These are phyloP conservation scores for Xylaria polymorpha DNA, from an alignment of 2,329 filamentous ascomycete genomes.

Conservation along the genomic window DNA sequence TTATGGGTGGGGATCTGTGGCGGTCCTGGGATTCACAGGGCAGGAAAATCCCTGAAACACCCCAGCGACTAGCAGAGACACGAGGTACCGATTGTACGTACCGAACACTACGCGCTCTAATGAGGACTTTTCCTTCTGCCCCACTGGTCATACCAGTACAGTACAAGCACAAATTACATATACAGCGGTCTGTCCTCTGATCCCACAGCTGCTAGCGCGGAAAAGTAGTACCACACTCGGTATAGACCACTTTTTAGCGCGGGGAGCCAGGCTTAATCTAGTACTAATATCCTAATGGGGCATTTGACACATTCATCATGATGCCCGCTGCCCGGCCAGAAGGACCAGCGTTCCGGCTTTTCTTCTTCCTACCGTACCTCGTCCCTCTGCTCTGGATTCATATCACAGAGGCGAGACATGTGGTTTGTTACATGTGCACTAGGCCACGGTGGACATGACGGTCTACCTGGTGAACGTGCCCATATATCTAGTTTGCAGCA, in stretches of 20 bases:
- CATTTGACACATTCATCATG: conserved; percentile 42
- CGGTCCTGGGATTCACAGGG: conserved; percentile 45
- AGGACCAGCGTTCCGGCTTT: conserved; percentile 45
- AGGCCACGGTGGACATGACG: not conserved
- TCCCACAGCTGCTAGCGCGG: conserved; percentile 41
- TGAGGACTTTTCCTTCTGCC: conserved; percentile 15
- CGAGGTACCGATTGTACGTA: conserved; percentile 5
- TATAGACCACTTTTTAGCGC: conserved; percentile 38
- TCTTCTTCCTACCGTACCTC: conserved; percentile 24
- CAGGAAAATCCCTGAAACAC: conserved; percentile 46
- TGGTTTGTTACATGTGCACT: conserved; percentile 12
- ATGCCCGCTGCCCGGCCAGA: conserved; percentile 45
- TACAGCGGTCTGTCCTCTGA: conserved; percentile 40
- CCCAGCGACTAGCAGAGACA: conserved; percentile 28
- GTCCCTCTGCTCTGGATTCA: conserved; percentile 10
- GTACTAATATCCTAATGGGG: conserved; percentile 46
- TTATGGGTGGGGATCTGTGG: conserved; percentile 41
- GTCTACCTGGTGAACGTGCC: conserved; percentile 9
- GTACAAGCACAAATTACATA: conserved; percentile 31
- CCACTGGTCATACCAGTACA: conserved; percentile 34
- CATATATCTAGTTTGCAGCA: conserved; percentile 18
- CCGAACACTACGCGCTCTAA: conserved; percentile 17
- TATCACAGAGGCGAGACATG: conserved; percentile 18
- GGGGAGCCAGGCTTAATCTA: conserved; percentile 31
- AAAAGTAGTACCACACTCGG: conserved; percentile 33